Base-by-base conservation (phyloP, 768 basidiomycete genomes). In the Steccherinum ochraceum region DNA sequence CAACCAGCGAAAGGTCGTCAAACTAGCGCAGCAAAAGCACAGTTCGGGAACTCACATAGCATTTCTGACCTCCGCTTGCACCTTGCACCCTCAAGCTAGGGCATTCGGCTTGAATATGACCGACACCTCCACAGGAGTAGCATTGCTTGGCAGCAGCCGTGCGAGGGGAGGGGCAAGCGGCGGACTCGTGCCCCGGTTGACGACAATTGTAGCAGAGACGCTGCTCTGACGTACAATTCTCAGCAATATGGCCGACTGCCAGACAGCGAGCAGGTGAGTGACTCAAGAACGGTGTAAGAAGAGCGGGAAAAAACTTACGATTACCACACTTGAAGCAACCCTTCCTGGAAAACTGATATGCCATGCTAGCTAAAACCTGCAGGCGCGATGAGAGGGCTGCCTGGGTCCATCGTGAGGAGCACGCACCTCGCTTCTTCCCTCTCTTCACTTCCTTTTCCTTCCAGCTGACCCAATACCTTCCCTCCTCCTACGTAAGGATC, bases 321-420 rank as follows among this genome's bases (percentile, higher is more conserved):
- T 92, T 92, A 66, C 92, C 92, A 66, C 92, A 94, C 76, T 92
- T 94, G 74, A 87, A 93, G 66, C 89, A 93, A 57, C 88, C 88
- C 74, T 89, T 92, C 77, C 83, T 84, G 53, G 84, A 81, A 75
- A 83, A 83, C 68, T 86, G 85, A 72, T 78, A 86, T 70, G 87
- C 84, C 87, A 89, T 89, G 68, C 69, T 70, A 62, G 67, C 67
- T 64, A 59, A 61, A 50, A 53, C 49, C 54, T 52, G 48, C 43
- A n/a, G 20, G 30, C 27, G 24, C 24, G 21, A 25, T 50, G 39
- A 44, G n/a, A 16, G 19, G n/a, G 20, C 20, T 21, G 24, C 12
- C 35, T 25, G 19, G 41, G 41, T 11, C 26, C 21, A 42, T n/a
- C 27, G 23, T 7, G 25, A 42, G 11, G 19, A 27, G 12, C 43